Percentiles rank a stretch among this genome's conserved stretches.
Conservation (phyloP, 1,139 yeast species). For the Groenewaldozyma auringiensis region DNA sequence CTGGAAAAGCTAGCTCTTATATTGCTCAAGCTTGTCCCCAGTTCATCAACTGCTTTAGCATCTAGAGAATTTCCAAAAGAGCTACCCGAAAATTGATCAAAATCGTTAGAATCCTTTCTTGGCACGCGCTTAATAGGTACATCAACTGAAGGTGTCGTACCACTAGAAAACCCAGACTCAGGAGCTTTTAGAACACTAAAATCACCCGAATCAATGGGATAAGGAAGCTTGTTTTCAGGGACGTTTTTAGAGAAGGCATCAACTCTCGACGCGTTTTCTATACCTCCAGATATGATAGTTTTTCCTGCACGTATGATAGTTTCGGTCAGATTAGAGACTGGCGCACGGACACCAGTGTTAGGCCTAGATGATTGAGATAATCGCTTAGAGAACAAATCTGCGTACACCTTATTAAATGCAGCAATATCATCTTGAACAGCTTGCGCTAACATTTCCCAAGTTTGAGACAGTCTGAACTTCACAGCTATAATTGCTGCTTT, state of each 20-base stretch:
- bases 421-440: constrained; percentile 31
- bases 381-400: neutral
- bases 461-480: constrained; percentile 52
- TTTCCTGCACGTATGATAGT: neutral
- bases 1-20: neutral
- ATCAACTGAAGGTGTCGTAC: neutral
- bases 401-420: constrained; percentile 14
- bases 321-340: constrained; percentile 3
- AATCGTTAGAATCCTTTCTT: neutral
- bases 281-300: neutral
- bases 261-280: neutral
- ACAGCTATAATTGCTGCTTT: constrained; percentile 49
- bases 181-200: neutral
- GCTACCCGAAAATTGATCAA: neutral
- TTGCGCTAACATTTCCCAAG: constrained; percentile 60
- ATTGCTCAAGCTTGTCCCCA: neutral
- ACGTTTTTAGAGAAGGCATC: neutral
- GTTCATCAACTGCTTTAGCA: neutral
- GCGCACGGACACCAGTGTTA: neutral
- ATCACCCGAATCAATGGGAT: neutral
- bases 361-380: constrained; percentile 1
- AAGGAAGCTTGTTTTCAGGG: neutral
- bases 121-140: neutral
- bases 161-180: neutral
- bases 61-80: neutral